phyloP scores from a whole-genome alignment of 75 land plant species.

The Selaginella tamariscina region DNA sequence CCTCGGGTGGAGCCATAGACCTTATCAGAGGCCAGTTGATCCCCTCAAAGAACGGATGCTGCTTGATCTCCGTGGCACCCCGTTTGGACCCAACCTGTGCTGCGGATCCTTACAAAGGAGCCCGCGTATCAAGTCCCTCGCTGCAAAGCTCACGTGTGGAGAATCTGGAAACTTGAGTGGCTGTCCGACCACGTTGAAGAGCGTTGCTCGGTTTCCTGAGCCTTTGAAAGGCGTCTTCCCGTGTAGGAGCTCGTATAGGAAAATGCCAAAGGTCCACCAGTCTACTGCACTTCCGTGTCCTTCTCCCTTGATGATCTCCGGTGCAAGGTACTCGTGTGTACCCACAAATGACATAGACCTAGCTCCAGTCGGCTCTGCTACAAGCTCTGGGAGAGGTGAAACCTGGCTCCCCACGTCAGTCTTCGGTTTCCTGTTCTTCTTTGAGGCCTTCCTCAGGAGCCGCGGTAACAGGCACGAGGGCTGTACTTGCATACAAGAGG shows the following conservation, averaged over 20 bases:
- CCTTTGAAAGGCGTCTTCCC: constrained; percentile 89
- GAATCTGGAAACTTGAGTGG: constrained; percentile 56
- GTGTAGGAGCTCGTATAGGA: constrained; percentile 64
- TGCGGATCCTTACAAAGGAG: constrained; percentile 70
- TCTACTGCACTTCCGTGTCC: constrained; percentile 79
- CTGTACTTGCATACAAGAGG: constrained; percentile 14
- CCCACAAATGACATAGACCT: constrained; percentile 81
- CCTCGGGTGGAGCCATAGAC: constrained; percentile 34
- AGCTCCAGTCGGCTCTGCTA: constrained; percentile 63
- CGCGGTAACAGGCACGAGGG: constrained; percentile 26
- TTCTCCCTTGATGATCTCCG: constrained; percentile 89
- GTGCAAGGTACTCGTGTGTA: constrained; percentile 86
- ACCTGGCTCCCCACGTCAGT: constrained; percentile 24
- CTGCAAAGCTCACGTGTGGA: constrained; percentile 33
- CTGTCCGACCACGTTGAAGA: constrained; percentile 63
- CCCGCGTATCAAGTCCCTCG: constrained; percentile 73
- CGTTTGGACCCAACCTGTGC: constrained; percentile 42
- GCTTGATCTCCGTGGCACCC: constrained; percentile 94
- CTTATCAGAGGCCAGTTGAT: constrained; percentile 85
- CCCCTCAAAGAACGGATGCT: constrained; percentile 86
- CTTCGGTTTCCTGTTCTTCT: constrained; percentile 25
- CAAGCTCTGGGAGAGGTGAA: constrained; percentile 43
- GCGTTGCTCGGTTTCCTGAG: constrained; percentile 64
- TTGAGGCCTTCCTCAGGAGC: constrained; percentile 17
- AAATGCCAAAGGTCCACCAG: constrained; percentile 91